Evolutionary conservation across 2,329 filamentous ascomycete species (phyloP).

Genomic region (Claviceps monticola): DNA sequence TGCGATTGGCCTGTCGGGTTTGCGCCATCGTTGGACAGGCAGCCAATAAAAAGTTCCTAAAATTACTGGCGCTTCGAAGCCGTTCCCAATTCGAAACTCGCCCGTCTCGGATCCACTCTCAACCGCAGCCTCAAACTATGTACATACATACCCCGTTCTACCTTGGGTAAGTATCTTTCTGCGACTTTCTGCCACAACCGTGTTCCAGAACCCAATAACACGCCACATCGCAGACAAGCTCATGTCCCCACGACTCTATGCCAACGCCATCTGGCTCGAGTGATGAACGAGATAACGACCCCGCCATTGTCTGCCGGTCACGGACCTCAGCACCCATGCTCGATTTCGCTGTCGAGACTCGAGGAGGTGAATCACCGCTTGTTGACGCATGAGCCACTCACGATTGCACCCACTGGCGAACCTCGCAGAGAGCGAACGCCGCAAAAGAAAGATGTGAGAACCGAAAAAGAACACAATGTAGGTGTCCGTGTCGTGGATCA

Average conservation of each 20-base stretch:
- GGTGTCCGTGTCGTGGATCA: background rate
- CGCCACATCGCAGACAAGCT: conserved; percentile 9
- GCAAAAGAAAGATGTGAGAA: background rate
- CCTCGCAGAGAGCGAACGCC: background rate
- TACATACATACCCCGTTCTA: background rate
- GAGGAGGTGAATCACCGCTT: background rate
- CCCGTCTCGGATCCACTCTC: conserved; percentile 13
- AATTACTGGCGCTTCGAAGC: conserved; percentile 20
- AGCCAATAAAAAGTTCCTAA: conserved; percentile 23
- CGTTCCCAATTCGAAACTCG: conserved; percentile 18
- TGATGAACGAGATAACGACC: background rate
- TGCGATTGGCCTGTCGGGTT: conserved; percentile 18
- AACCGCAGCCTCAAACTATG: conserved; percentile 12
- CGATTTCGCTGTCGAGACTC: background rate
- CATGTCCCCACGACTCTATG: conserved; percentile 1
- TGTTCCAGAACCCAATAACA: conserved; percentile 17
- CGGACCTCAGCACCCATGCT: background rate
- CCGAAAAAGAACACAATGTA: background rate
- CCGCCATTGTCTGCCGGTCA: background rate
- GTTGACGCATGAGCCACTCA: background rate
- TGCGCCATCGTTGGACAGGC: conserved; percentile 13
- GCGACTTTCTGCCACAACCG: background rate
- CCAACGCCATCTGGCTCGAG: background rate
- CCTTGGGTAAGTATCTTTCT: background rate
- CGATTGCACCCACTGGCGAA: background rate